phyloP scores from a whole-genome alignment of 148 eudicot genomes.

The Silene latifolia region DNA sequence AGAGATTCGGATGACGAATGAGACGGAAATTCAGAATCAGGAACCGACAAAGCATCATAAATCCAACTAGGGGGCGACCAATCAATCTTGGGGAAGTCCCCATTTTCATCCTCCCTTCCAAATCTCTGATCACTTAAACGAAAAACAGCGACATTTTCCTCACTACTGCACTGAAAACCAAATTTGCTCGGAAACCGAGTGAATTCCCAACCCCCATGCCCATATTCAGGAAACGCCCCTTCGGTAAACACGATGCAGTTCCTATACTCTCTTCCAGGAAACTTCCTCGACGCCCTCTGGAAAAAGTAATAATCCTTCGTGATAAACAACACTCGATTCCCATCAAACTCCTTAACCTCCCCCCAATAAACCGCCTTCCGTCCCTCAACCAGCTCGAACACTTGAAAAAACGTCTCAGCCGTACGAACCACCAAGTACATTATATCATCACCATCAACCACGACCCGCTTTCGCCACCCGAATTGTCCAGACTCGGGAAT shows the following conservation, averaged over 20 bases:
- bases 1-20: neutral
- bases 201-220: conserved; percentile 6
- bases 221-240: conserved; percentile 7
- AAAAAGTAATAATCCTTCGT: conserved; percentile 1
- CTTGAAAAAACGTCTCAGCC: neutral
- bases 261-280: conserved; percentile 4
- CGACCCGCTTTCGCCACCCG: neutral
- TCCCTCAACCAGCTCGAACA: neutral
- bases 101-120: neutral
- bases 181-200: neutral
- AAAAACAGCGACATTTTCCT: neutral
- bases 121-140: neutral
- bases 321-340: conserved; percentile 2
- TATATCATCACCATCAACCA: neutral
- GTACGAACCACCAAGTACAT: neutral
- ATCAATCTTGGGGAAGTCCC: neutral
- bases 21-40: neutral
- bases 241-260: conserved; percentile 8
- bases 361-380: neutral
- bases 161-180: neutral
- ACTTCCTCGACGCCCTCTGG: neutral
- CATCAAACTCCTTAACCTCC: neutral
- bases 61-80: conserved; percentile 11
- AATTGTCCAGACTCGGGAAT: neutral
- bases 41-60: neutral